Conservation (phyloP, 139 green algal genomes). For the Deuterostichococcus epilithicus region DNA sequence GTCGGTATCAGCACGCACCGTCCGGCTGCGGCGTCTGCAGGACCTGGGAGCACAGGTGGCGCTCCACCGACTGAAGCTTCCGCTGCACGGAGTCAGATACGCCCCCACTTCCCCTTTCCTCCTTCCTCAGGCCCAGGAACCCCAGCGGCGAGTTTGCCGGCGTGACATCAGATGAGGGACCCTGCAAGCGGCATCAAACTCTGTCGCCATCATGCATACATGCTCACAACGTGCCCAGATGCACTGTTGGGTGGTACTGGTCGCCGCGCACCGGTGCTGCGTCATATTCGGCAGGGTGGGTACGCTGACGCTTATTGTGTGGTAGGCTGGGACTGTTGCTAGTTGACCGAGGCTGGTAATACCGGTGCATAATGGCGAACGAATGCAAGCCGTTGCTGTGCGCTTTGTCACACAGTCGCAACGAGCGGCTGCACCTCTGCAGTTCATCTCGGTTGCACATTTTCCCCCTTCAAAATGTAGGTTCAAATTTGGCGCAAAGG, state of each 20-base stretch:
- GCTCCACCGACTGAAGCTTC: conserved; percentile 1
- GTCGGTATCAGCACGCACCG: not conserved
- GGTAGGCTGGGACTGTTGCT: not conserved
- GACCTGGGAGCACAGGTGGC: conserved; percentile 17
- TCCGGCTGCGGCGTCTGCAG: conserved; percentile 6
- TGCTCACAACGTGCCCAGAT: too few relatives aligned
- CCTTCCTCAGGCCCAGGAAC: too few relatives aligned
- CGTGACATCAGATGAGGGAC: not conserved
- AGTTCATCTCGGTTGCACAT: too few relatives aligned
- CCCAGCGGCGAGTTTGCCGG: not conserved
- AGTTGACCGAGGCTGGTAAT: not conserved
- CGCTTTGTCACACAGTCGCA: not conserved
- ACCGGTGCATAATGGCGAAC: not conserved
- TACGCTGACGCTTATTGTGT: not conserved
- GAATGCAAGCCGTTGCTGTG: too few relatives aligned
- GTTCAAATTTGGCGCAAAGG: too few relatives aligned
- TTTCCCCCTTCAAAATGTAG: too few relatives aligned
- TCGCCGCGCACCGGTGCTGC: too few relatives aligned
- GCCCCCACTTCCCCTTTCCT: not conserved
- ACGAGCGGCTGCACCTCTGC: not conserved
- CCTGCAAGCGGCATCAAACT: too few relatives aligned
- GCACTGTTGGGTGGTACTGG: too few relatives aligned
- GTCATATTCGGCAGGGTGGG: not conserved
- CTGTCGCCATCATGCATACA: too few relatives aligned
- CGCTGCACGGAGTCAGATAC: not conserved